Evolutionary conservation across 768 basidiomycete species (phyloP).

Genomic region (Trametes meyenii): DNA sequence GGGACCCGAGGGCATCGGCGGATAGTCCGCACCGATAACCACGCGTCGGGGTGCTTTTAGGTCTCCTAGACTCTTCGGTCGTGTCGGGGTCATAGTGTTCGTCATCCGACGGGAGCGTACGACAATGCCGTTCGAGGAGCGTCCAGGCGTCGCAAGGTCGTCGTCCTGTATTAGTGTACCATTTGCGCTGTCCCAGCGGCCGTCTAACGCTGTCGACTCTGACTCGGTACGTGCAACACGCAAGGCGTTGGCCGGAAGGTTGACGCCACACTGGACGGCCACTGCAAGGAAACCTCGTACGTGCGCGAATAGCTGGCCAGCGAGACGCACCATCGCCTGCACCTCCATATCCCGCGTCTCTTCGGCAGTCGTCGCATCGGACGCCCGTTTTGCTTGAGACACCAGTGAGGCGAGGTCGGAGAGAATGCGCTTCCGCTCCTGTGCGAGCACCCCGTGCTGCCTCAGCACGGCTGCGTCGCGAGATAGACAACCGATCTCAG

Average conservation of each 20-base stretch:
- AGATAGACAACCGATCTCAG: constrained; percentile 79
- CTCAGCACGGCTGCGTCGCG: constrained; percentile 78
- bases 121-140: constrained; percentile 24
- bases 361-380: constrained; percentile 47
- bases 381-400: constrained; percentile 72
- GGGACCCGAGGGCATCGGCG: constrained; percentile 36
- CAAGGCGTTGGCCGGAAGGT: constrained; percentile 45
- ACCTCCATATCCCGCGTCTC: constrained; percentile 60
- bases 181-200: constrained; percentile 35
- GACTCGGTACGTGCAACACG: constrained; percentile 30
- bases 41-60: constrained; percentile 41
- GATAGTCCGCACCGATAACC: constrained; percentile 40
- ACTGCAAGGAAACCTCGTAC: constrained; percentile 80
- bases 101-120: constrained; percentile 15
- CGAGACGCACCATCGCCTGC: constrained; percentile 77
- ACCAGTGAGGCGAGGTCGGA: constrained; percentile 82
- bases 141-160: constrained; percentile 17
- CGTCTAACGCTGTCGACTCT: constrained; percentile 37
- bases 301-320: constrained; percentile 78
- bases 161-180: constrained; percentile 35
- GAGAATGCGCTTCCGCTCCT: constrained; percentile 82
- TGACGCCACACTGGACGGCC: constrained; percentile 73
- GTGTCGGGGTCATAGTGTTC: constrained; percentile 33
- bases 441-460: constrained; percentile 63
- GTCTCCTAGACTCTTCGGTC: constrained; percentile 58